Evolutionary conservation across 2,329 filamentous ascomycete genomes (phyloP), one percentile per base, ranked within the genome.

Genomic region (Stemphylium beticola): DNA sequence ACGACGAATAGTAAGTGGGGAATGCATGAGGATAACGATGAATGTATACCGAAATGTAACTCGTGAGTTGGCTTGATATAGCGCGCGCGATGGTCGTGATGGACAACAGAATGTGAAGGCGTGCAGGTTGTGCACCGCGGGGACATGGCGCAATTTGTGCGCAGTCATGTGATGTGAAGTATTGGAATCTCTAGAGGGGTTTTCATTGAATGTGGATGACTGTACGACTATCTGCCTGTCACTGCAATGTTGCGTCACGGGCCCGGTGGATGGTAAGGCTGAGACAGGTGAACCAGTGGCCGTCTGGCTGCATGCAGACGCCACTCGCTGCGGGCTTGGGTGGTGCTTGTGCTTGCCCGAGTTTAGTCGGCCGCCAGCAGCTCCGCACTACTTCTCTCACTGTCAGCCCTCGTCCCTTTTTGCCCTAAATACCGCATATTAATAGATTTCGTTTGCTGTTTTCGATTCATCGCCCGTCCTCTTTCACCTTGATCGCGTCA

Each of bases 331-430:
- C n/a, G 15, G 47, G 46, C 12, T 22, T 47, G 31, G 31, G 49
- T 42, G 42, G 42, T 38, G 43, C 40, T 38, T 53, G 44, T 41
- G 22, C 47, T 45, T 41, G 53, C 37, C 38, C 8, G 32, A 24
- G 46, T 40, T 40, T 51, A 44, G 44, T 40, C 31, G 33, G 52
- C 41, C 49, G 53, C 58, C 58, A 59, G 42, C 47, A 37, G 18
- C 47, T 55, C 51, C 41, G 48, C 47, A 46, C 47, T 12, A 46
- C 18, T 22, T 38, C 32, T 17, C 37, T 52, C 42, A 40, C 40
- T 40, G 32, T 32, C 52, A 48, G 10, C 40, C 17, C 22, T 17
- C 31, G 38, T 26, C 53, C 53, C 37, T 57, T 52, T 54, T 53
- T 38, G 32, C 36, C 53, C 49, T 43, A 39, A 29, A 26, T 43